Percentiles rank a stretch among this genome's conserved stretches.
phyloP scores from a whole-genome alignment of 257 asterid species.

The Voacanga thouarsii region DNA sequence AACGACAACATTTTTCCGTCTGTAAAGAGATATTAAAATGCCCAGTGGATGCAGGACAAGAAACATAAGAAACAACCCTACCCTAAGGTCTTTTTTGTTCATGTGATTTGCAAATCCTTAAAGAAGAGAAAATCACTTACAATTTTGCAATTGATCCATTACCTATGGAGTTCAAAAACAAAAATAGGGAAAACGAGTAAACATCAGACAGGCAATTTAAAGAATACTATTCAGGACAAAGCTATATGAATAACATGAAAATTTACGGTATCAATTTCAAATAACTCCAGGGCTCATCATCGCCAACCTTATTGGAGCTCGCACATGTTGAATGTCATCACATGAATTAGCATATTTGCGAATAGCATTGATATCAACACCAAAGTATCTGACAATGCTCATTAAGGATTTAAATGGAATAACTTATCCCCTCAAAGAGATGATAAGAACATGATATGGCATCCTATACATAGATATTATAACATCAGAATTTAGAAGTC shows the following conservation, averaged over 20 bases:
- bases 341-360: conserved; percentile 64
- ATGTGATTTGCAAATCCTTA: neutral
- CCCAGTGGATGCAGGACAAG: neutral
- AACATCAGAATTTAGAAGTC: neutral
- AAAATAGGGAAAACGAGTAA: neutral
- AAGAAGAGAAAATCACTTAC: neutral
- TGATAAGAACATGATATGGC: neutral
- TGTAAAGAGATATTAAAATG: neutral
- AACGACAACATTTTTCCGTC: neutral
- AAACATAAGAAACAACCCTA: neutral
- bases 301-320: conserved; percentile 86
- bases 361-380: conserved; percentile 78
- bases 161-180: neutral
- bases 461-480: neutral
- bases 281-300: neutral
- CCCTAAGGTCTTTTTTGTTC: neutral
- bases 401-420: conserved; percentile 48
- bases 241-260: neutral
- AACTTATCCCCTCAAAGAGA: neutral
- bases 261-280: neutral
- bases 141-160: neutral
- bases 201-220: neutral
- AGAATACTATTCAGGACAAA: neutral
- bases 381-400: conserved; percentile 60
- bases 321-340: conserved; percentile 74